Conservation (phyloP, 2,329 filamentous ascomycete genomes). For the Nemania sp. region DNA sequence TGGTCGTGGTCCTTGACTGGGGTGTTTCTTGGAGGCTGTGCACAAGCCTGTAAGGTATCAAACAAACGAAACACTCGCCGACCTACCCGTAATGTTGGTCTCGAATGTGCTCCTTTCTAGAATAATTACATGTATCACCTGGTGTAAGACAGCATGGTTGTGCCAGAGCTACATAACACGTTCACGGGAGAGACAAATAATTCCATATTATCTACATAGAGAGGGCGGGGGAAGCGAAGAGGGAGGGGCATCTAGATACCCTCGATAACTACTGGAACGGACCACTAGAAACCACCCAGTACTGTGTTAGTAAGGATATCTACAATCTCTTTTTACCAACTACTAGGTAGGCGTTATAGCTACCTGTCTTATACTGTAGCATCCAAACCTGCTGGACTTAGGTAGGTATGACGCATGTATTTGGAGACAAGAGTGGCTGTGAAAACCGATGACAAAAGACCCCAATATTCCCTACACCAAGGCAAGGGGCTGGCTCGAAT, state of each 20-base stretch:
- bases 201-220: too few relatives aligned
- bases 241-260: too few relatives aligned
- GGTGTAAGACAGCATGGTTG: background rate
- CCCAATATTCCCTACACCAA: constrained; percentile 1
- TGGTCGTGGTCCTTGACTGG: constrained; percentile 4
- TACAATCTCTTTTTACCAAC: too few relatives aligned
- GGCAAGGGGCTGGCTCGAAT: too few relatives aligned
- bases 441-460: constrained; percentile 26
- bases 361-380: background rate
- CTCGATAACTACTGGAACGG: too few relatives aligned
- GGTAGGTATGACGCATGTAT: constrained; percentile 26
- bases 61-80: constrained; percentile 28
- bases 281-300: background rate
- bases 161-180: background rate
- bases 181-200: background rate
- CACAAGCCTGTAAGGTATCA: constrained; percentile 22
- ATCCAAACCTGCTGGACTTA: constrained; percentile 2
- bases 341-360: background rate
- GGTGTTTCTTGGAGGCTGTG: constrained; percentile 30
- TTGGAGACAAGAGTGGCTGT: constrained; percentile 31
- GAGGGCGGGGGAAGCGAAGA: too few relatives aligned
- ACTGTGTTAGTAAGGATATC: too few relatives aligned
- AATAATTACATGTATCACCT: background rate
- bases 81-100: constrained; percentile 16
- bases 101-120: background rate